Evolutionary conservation across 2,329 filamentous ascomycete species (phyloP), one percentile per base, ranked within the genome.

Genomic region (Phymatotrichopsis omnivora): DNA sequence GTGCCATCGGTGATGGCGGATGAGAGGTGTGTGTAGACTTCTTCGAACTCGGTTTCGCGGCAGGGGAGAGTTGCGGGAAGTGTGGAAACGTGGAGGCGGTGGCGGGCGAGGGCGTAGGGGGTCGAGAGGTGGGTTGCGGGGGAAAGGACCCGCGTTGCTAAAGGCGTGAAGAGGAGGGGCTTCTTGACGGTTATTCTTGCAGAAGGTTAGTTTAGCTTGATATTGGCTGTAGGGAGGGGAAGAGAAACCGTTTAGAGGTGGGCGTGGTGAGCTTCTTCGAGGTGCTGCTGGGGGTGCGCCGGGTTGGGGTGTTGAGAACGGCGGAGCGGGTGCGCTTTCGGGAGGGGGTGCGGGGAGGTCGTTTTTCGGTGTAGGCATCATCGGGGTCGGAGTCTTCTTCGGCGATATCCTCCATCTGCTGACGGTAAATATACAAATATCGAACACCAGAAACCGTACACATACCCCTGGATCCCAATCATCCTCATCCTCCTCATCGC

Each of bases 21-120:
- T 61, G 94, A 87, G 25, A 98, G 78, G 62, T 96, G 85, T 4
- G 84, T 84, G 61, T 96, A 95, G 5, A 98, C 91, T 2, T 84
- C 78, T 7, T 80, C 76, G 63, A 98, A 98, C 61, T 98, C 93
- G 25, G 77, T 77, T 60, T 95, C 89, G 51, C 91, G 80, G 61
- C 91, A 96, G 7, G 91, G 91, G 5, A 98, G 73, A 33, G 84
- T 85, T 10, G 80, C 73, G 1, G 91, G 91, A 3, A 98, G 87
- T 0, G 91, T 85, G 0, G 93, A 91, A 22, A 98, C 91, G 61
- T 98, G 91, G 1, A 98, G 74, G 33, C 84, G 80, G 22, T 79
- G 86, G 16, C 93, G 78, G 36, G 91, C 93, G 49, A 93, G 74
- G 57, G 93, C 86, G 60, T 95, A 96, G 0, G 91, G 91, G 0